phyloP scores from a whole-genome alignment of 768 basidiomycete genomes.

The Hygrocybe punicea region DNA sequence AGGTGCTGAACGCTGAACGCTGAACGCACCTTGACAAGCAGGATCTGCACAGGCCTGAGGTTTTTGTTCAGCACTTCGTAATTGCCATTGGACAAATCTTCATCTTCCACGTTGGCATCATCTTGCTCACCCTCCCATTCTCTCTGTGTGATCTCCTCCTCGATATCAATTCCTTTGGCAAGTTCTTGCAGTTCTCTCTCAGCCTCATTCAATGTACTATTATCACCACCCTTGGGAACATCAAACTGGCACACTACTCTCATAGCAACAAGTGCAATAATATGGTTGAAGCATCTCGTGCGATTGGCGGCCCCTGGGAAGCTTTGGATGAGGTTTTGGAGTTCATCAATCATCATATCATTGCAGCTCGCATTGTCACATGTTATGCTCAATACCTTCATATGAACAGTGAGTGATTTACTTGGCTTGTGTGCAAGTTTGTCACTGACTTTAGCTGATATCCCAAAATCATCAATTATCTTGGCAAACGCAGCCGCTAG shows the following conservation, averaged over 20 bases:
- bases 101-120: neutral
- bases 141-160: too few species aligned
- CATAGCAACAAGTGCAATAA: slow-evolving; percentile 38
- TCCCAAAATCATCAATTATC: slow-evolving; percentile 36
- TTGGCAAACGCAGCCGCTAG: slow-evolving; percentile 33
- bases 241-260: slow-evolving; percentile 35
- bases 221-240: slow-evolving; percentile 5
- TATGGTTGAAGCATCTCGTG: slow-evolving; percentile 38
- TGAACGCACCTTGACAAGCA: slow-evolving; percentile 15
- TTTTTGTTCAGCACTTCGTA: neutral
- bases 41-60: neutral
- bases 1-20: too few species aligned
- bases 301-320: slow-evolving; percentile 26
- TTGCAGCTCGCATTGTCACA: too few species aligned
- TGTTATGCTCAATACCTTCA: slow-evolving; percentile 32
- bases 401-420: slow-evolving; percentile 1
- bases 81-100: neutral
- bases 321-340: slow-evolving; percentile 16
- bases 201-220: neutral
- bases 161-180: neutral
- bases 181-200: slow-evolving; percentile 5
- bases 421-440: neutral
- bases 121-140: neutral
- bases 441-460: slow-evolving; percentile 32
- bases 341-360: slow-evolving; percentile 31